phyloP scores from a whole-genome alignment of 305 asterid species.

The Fraxinus nigra region DNA sequence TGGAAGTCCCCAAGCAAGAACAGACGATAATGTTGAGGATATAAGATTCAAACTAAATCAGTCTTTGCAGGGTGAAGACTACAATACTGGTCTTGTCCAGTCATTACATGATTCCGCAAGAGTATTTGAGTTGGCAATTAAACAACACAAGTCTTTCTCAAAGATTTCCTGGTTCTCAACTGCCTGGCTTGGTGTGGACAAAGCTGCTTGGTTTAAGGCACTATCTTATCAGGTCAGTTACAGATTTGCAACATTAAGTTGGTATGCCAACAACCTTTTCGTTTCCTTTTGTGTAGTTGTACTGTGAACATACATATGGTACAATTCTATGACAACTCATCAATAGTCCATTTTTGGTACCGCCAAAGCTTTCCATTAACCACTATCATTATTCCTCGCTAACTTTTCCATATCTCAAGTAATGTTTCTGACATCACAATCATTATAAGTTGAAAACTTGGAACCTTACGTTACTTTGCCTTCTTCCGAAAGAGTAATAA shows the following conservation, averaged over 20 bases:
- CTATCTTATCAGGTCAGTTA: slow-evolving; percentile 86
- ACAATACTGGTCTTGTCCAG: slow-evolving; percentile 68
- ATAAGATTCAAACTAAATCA: slow-evolving; percentile 62
- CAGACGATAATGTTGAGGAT: slow-evolving; percentile 55
- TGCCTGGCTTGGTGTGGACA: slow-evolving; percentile 91
- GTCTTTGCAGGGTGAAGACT: slow-evolving; percentile 77
- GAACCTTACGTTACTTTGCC: background rate
- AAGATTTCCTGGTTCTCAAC: slow-evolving; percentile 84
- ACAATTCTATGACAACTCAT: background rate
- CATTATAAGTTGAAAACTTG: background rate
- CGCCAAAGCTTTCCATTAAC: background rate
- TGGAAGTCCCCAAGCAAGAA: slow-evolving; percentile 62
- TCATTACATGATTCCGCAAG: slow-evolving; percentile 95
- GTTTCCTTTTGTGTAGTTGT: background rate
- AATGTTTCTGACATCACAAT: background rate
- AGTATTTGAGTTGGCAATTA: slow-evolving; percentile 79
- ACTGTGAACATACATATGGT: slow-evolving; percentile 8
- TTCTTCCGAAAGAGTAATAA: background rate
- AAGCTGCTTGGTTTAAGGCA: slow-evolving; percentile 74
- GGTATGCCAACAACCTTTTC: background rate
- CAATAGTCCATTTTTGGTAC: background rate
- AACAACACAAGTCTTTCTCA: slow-evolving; percentile 58
- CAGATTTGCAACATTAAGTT: background rate
- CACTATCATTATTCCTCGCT: background rate
- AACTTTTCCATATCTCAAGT: background rate